A percentile compares a stretch with the other conserved stretches of the same genome.
Conservation (phyloP, 352 stramenopile genomes). For the Pythium diclinum region DNA sequence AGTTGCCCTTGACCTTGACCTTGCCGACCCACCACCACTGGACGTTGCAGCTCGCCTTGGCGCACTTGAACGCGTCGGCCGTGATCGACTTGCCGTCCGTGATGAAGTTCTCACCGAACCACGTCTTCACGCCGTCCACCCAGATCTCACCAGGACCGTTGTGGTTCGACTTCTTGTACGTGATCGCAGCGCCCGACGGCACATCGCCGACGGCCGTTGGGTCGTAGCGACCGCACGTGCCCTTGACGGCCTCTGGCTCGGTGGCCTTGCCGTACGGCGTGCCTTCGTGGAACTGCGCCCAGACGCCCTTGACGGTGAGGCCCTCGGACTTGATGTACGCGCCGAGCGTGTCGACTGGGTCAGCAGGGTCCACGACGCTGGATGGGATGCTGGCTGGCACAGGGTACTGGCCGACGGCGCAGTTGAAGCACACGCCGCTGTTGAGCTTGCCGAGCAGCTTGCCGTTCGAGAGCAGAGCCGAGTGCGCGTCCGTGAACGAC, state of each 20-base stretch:
- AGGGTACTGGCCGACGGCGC: constrained; percentile 24
- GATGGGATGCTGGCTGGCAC: constrained; percentile 21
- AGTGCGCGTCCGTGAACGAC: constrained; percentile 13
- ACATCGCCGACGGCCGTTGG: constrained; percentile 19
- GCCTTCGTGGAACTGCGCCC: constrained; percentile 21
- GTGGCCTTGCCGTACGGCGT: constrained; percentile 19
- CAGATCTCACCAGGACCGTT: constrained; percentile 28
- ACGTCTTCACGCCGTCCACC: constrained; percentile 24
- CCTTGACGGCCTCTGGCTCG: constrained; percentile 20
- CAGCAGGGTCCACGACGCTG: constrained; percentile 19
- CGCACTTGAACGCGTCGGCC: constrained; percentile 21
- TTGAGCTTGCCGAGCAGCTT: constrained; percentile 30
- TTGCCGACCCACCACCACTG: constrained; percentile 30
- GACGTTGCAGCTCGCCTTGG: constrained; percentile 24
- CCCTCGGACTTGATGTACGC: constrained; percentile 26
- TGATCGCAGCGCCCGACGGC: constrained; percentile 20
- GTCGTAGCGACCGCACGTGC: constrained; percentile 23
- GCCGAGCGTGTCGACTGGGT: constrained; percentile 18
- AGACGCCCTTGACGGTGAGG: constrained; percentile 21
- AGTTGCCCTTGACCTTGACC: constrained; percentile 26
- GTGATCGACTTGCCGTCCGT: constrained; percentile 19
- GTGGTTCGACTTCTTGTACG: constrained; percentile 32
- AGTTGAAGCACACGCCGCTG: constrained; percentile 29
- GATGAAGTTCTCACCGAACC: constrained; percentile 27
- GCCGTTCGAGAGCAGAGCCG: constrained; percentile 22